Evolutionary conservation across 306 rosid species (phyloP).

Genomic region (Elaeagnus macrophylla): DNA sequence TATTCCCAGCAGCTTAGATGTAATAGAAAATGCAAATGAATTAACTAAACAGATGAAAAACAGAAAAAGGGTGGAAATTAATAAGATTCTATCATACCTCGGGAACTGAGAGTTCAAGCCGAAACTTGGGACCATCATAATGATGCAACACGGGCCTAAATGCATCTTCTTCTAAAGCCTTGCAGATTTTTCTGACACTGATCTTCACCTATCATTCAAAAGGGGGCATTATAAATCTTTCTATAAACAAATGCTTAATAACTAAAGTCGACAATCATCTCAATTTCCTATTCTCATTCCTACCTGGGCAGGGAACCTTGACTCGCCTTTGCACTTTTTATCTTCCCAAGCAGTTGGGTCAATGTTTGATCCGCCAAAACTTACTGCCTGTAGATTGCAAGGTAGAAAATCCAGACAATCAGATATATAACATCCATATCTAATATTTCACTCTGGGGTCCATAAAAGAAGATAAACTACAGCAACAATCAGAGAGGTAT

Average conservation of each 20-base stretch:
- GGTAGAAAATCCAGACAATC: neutral
- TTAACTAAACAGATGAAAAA: neutral
- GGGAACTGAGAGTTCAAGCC: conserved; percentile 95
- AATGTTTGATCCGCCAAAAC: conserved; percentile 98
- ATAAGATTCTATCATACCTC: conserved; percentile 41
- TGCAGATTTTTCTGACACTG: conserved; percentile 72
- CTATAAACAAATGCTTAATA: neutral
- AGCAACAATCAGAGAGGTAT: neutral
- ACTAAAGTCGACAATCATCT: neutral
- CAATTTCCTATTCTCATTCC: conserved; percentile 11
- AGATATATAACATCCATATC: conserved; percentile 6
- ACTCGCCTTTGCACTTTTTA: conserved; percentile 96
- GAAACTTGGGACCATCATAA: conserved; percentile 98
- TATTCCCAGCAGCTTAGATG: neutral
- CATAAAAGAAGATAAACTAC: neutral
- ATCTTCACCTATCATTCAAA: conserved; percentile 55
- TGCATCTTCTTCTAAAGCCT: conserved; percentile 93
- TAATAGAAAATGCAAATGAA: neutral
- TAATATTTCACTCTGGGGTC: neutral
- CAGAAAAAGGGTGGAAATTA: neutral
- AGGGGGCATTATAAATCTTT: neutral
- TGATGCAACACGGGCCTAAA: conserved; percentile 98
- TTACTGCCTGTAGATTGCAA: conserved; percentile 59
- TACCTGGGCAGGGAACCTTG: conserved; percentile 99
- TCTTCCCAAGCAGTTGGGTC: conserved; percentile 99